These are phyloP conservation scores for Scutellaria barbata DNA, from an alignment of 257 asterid genomes.

Conservation along the genomic window DNA sequence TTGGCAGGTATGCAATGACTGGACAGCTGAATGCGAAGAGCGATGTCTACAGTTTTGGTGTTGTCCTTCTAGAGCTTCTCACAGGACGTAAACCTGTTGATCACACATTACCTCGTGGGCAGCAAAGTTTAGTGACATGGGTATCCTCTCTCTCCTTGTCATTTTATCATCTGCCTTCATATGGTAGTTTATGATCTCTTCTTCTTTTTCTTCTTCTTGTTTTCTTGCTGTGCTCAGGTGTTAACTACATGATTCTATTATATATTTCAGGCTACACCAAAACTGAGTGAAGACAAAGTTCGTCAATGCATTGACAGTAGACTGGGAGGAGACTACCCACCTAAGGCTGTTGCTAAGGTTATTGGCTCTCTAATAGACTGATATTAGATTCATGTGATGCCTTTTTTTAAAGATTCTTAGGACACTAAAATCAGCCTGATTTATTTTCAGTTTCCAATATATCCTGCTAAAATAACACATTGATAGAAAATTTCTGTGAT, in stretches of 20 bases:
- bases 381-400: neutral
- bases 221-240: neutral
- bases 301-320: conserved; percentile 70
- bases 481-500: neutral
- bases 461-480: neutral
- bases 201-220: too few species aligned
- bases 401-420: neutral
- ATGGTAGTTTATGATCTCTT: neutral
- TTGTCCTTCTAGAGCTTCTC: conserved; percentile 84
- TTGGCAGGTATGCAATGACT: conserved; percentile 85
- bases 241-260: conserved; percentile 3
- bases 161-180: neutral
- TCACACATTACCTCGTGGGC: conserved; percentile 89
- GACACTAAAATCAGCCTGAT: neutral
- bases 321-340: conserved; percentile 72
- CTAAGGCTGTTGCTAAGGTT: conserved; percentile 89
- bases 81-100: conserved; percentile 92
- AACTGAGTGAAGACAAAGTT: conserved; percentile 85
- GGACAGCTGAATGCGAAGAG: conserved; percentile 88
- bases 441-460: neutral
- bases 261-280: conserved; percentile 68
- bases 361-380: neutral
- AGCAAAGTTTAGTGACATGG: conserved; percentile 89
- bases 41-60: conserved; percentile 89
- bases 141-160: conserved; percentile 38